Conservation (phyloP, 305 asterid species). For the Solanum hybrid region DNA sequence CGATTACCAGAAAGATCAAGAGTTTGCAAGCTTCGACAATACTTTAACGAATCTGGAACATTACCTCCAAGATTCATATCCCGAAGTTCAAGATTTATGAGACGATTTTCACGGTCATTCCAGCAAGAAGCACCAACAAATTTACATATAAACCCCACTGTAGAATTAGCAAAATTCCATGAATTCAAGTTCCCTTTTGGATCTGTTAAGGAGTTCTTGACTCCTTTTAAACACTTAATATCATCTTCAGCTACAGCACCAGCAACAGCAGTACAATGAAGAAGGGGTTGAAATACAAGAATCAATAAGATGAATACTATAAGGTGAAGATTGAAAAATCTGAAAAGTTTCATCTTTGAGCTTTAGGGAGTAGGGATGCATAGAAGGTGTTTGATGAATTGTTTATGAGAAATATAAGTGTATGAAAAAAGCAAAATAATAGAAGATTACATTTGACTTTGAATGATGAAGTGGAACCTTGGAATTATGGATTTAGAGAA, state of each 20-base stretch:
- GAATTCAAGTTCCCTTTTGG: conserved; percentile 32
- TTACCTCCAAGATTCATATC: conserved; percentile 41
- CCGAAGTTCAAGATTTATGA: conserved; percentile 36
- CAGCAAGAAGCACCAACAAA: conserved; percentile 70
- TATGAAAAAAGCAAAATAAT: background rate
- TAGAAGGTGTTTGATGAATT: background rate
- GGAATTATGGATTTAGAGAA: background rate
- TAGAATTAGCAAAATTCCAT: conserved; percentile 49
- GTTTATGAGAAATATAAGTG: background rate
- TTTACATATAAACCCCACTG: conserved; percentile 50
- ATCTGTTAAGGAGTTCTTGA: conserved; percentile 37
- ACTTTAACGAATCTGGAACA: conserved; percentile 44
- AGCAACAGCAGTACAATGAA: background rate
- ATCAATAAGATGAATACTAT: background rate
- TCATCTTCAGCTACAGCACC: conserved; percentile 7
- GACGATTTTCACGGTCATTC: conserved; percentile 62
- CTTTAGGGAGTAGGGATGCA: background rate
- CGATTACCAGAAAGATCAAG: conserved; percentile 64
- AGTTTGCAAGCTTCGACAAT: conserved; percentile 44
- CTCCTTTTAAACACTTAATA: conserved; percentile 3
- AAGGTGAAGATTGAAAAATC: background rate
- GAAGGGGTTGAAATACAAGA: background rate
- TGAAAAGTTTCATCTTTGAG: background rate
- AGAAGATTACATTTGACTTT: background rate
- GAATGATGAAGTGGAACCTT: background rate